Conservation (phyloP, 1,139 yeast genomes). For the Maudiozyma humilis region DNA sequence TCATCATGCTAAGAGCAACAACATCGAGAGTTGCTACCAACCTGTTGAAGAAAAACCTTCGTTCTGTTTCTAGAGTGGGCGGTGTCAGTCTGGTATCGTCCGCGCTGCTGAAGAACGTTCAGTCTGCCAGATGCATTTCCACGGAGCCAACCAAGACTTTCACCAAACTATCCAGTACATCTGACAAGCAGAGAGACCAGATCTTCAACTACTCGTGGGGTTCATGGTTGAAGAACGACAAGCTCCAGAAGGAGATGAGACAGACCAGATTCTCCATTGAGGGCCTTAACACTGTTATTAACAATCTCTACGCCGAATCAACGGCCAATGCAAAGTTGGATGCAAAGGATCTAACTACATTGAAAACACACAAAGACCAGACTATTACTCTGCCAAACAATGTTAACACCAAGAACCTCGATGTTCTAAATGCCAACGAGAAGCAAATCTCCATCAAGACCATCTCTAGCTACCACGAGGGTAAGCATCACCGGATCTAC, state of each 20-base stretch:
- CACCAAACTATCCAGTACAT: constrained; percentile 50
- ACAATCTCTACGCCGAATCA: constrained; percentile 35
- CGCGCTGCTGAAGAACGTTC: background rate
- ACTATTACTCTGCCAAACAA: constrained; percentile 43
- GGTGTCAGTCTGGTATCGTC: background rate
- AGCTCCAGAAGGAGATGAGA: constrained; percentile 61
- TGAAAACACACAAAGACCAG: constrained; percentile 36
- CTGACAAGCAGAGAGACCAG: constrained; percentile 61
- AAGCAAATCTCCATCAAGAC: constrained; percentile 48
- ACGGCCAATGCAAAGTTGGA: constrained; percentile 23
- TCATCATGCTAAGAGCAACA: constrained; percentile 6
- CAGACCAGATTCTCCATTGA: constrained; percentile 75
- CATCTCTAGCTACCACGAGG: constrained; percentile 82
- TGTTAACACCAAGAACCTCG: constrained; percentile 36
- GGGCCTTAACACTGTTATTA: constrained; percentile 52
- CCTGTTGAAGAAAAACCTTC: constrained; percentile 3
- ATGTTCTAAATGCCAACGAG: constrained; percentile 36
- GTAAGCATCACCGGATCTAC: constrained; percentile 85
- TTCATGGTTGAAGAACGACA: constrained; percentile 79
- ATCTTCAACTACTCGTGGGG: constrained; percentile 94
- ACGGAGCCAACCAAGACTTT: constrained; percentile 29
- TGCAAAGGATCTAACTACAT: constrained; percentile 29
- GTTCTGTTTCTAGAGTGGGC: background rate
- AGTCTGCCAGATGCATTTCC: constrained; percentile 15
- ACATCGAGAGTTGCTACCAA: constrained; percentile 1